These are phyloP conservation scores for Dipodascus albidus DNA, from an alignment of 805 yeast species.

Conservation along the genomic window DNA sequence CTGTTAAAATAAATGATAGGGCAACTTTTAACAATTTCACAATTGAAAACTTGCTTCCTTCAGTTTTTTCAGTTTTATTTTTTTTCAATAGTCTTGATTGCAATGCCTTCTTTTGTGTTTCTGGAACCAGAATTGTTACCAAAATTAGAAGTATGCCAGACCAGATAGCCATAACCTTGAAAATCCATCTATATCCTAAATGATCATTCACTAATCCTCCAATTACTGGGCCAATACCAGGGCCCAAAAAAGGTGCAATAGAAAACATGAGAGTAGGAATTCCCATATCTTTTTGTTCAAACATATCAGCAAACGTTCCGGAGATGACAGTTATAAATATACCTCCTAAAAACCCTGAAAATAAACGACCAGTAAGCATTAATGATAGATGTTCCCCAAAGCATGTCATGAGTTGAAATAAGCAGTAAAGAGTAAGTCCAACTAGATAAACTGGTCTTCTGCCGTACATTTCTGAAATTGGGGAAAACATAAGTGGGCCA, in stretches of 20 bases:
- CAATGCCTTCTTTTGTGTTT: slow-evolving; percentile 33
- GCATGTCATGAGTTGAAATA: slow-evolving; percentile 42
- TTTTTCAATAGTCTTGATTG: slow-evolving; percentile 17
- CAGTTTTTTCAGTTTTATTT: slow-evolving; percentile 36
- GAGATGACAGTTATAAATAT: slow-evolving; percentile 80
- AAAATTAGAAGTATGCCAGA: slow-evolving; percentile 42
- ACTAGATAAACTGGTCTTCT: slow-evolving; percentile 49
- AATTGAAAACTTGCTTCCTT: slow-evolving; percentile 29
- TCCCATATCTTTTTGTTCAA: slow-evolving; percentile 54
- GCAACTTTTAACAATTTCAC: slow-evolving; percentile 29
- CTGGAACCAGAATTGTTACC: slow-evolving; percentile 42
- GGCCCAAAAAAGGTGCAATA: slow-evolving; percentile 71
- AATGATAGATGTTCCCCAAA: slow-evolving; percentile 23
- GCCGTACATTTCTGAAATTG: slow-evolving; percentile 61
- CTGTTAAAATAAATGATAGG: slow-evolving; percentile 32
- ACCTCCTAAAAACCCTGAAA: slow-evolving; percentile 65
- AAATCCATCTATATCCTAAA: slow-evolving; percentile 61
- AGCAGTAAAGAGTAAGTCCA: slow-evolving; percentile 35
- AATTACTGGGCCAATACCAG: slow-evolving; percentile 55
- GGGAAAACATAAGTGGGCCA: slow-evolving; percentile 55
- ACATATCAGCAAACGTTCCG: slow-evolving; percentile 72
- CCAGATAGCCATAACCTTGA: slow-evolving; percentile 48
- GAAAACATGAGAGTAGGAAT: slow-evolving; percentile 72
- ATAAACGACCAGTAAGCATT: slow-evolving; percentile 52
- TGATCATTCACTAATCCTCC: slow-evolving; percentile 50